Evolutionary conservation across 2,329 filamentous ascomycete genomes (phyloP).

Genomic region (Verticillium longisporum): DNA sequence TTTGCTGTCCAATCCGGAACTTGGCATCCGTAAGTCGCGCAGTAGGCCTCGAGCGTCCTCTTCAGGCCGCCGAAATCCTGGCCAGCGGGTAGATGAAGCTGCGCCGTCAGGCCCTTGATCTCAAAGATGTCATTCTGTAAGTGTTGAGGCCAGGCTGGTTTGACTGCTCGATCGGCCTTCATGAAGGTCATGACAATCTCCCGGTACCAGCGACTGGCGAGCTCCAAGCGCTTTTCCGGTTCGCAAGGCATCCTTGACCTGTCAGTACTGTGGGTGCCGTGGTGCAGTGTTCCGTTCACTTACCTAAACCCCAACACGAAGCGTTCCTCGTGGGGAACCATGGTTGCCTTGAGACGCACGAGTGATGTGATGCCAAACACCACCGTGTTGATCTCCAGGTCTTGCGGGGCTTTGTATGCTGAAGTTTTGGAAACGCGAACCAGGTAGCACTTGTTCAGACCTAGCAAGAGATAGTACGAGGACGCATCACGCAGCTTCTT

Average conservation of each 20-base stretch:
- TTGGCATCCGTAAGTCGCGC: constrained; percentile 42
- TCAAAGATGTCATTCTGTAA: constrained; percentile 47
- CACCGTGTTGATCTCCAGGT: constrained; percentile 42
- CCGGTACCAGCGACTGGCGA: constrained; percentile 48
- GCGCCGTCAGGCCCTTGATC: constrained; percentile 43
- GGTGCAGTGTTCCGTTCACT: constrained; percentile 14
- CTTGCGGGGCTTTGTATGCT: constrained; percentile 31
- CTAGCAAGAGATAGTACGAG: constrained; percentile 48
- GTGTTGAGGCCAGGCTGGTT: constrained; percentile 51
- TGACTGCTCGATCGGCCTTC: constrained; percentile 47
- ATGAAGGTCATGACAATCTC: constrained; percentile 47
- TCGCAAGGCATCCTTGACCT: constrained; percentile 3
- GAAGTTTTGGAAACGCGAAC: constrained; percentile 41
- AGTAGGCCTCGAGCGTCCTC: constrained; percentile 48
- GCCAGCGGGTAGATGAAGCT: constrained; percentile 45
- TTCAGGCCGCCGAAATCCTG: constrained; percentile 49
- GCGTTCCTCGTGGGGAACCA: constrained; percentile 44
- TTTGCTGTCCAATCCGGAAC: constrained; percentile 46
- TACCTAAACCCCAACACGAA: constrained; percentile 50
- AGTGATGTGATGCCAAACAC: constrained; percentile 47
- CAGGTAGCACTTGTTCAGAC: constrained; percentile 45
- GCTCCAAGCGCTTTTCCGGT: constrained; percentile 35
- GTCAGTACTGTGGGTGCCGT: constrained; percentile 13
- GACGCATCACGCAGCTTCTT: constrained; percentile 42
- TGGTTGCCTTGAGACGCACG: constrained; percentile 43